Base-by-base conservation (phyloP, 2,329 filamentous ascomycete species). In the Chaetomium olivaceum region DNA sequence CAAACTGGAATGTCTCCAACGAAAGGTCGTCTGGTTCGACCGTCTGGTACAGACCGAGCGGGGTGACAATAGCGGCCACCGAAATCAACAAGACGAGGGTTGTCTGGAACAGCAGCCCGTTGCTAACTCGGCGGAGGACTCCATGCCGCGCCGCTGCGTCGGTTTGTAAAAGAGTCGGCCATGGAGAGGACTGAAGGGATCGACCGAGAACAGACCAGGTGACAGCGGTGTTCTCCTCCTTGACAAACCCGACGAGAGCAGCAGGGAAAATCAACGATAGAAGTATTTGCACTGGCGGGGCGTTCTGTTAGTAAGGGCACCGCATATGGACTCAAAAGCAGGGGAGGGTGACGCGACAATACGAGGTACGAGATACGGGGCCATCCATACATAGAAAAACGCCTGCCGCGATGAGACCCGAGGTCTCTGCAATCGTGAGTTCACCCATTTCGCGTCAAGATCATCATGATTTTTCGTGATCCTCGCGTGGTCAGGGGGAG, bases 171-270 rank as follows among this genome's bases (percentile, higher is more conserved):
- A 67, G 19, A 2, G 61, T 61, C 19, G 64, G 64, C 64, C 64
- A 63, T 2, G 46, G 57, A 1, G 64, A 67, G 5, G 61, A 51
- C 31, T 65, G 63, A 19, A 65, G 54, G 4, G 54, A 25, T 6
- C 63, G 54, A n/a, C 58, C 63, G 31, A 65, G 63, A 25, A 65
- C 63, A 0, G 63, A 65, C 59, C 63, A 65, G 46, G 63, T 65
- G 46, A 62, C 63, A 7, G 29, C 63, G 2, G 59, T 58, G 54
- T 65, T 62, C 21, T 58, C 55, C 16, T 57, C 31, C 7, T 43
- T 12, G 8, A 65, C 58, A n/a, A 62, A 58, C 0, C 58, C 54
- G 25, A 65, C 25, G 25, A 65, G 16, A 4, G 58, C 59, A 16
- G 59, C 63, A 1, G 63, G 63, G 46, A 65, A 65, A 14, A 58